A percentile compares a stretch with the other conserved stretches of the same genome.
These are phyloP conservation scores for Fagopyrum homotropicum DNA, from an alignment of 148 eudicot genomes.

Conservation along the genomic window DNA sequence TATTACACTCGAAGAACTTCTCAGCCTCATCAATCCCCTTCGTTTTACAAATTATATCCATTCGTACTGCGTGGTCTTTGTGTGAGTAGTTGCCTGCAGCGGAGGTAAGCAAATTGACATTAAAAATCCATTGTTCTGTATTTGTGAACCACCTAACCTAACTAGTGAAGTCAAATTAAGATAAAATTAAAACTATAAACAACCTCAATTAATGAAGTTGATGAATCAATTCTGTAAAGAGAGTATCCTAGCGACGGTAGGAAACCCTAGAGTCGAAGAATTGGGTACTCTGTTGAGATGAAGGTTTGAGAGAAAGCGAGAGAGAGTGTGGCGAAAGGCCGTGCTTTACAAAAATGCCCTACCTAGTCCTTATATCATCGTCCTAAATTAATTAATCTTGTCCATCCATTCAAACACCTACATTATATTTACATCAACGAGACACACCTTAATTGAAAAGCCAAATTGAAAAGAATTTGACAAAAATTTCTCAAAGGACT, in stretches of 20 bases:
- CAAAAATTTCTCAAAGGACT: not conserved
- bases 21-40: constrained; percentile 62
- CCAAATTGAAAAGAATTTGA: not conserved
- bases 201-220: not conserved
- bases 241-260: not conserved
- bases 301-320: not conserved
- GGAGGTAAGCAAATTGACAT: not conserved
- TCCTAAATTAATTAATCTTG: constrained; percentile 16
- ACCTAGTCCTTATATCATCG: not conserved
- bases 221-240: not conserved
- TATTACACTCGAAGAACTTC: constrained; percentile 30
- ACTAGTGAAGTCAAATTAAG: not conserved
- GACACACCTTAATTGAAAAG: not conserved
- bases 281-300: constrained; percentile 1
- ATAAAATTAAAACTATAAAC: not conserved
- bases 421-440: not conserved
- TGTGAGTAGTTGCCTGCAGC: constrained; percentile 21
- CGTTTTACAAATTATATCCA: constrained; percentile 45
- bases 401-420: constrained; percentile 91
- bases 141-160: not conserved
- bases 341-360: not conserved
- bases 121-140: not conserved
- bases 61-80: constrained; percentile 31
- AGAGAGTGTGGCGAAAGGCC: not conserved
- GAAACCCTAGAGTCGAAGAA: not conserved